Conservation (phyloP, 495 filamentous ascomycete species). For the Lasiosphaeria miniovina region DNA sequence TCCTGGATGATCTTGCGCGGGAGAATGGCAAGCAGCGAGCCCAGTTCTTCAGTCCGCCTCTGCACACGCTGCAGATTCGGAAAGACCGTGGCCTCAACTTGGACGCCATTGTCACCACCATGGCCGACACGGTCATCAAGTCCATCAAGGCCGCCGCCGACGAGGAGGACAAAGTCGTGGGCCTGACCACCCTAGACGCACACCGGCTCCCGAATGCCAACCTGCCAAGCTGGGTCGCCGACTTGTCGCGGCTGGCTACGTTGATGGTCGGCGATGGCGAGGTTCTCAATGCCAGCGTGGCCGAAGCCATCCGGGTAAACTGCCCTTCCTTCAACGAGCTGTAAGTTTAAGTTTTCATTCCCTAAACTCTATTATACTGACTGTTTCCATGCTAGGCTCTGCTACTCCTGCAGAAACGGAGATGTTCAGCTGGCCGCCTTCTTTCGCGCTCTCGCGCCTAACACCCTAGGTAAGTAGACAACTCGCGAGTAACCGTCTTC, state of each 20-base stretch:
- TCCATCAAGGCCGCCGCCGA: conserved; percentile 35
- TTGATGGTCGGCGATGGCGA: conserved; percentile 58
- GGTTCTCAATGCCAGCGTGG: conserved; percentile 51
- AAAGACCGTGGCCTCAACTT: conserved; percentile 12
- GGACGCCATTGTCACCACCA: conserved; percentile 22
- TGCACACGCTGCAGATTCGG: conserved; percentile 35
- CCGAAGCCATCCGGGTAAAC: conserved; percentile 49
- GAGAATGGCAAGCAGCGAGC: conserved; percentile 26
- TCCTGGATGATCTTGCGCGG: conserved; percentile 54
- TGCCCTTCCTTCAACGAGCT: conserved; percentile 63
- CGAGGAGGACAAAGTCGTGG: conserved; percentile 24
- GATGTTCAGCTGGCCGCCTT: conserved; percentile 55
- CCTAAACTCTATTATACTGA: conserved; percentile 3
- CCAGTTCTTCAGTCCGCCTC: conserved; percentile 49
- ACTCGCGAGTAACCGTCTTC: not conserved
- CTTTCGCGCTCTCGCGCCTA: conserved; percentile 51
- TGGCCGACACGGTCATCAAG: conserved; percentile 31
- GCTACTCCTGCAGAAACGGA: conserved; percentile 42
- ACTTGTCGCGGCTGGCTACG: conserved; percentile 35
- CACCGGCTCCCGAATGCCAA: conserved; percentile 23
- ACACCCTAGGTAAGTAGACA: conserved; percentile 46
- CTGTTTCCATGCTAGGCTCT: conserved; percentile 27
- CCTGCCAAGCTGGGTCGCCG: conserved; percentile 36
- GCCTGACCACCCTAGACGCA: conserved; percentile 50
- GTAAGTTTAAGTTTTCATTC: conserved; percentile 9